These are phyloP conservation scores for Hypoxylon cercidicola DNA, from an alignment of 495 filamentous ascomycete genomes.

Conservation along the genomic window DNA sequence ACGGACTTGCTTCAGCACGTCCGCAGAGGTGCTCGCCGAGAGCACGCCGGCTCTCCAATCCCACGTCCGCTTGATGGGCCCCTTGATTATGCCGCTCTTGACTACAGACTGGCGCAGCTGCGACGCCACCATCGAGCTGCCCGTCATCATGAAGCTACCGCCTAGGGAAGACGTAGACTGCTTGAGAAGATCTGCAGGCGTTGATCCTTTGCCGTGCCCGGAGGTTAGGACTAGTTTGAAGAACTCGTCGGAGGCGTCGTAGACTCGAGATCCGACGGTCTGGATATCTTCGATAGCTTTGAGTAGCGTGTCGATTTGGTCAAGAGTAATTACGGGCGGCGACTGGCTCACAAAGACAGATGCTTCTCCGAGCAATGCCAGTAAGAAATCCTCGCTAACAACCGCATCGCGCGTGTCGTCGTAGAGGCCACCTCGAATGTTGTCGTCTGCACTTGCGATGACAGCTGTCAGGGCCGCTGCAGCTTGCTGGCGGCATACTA, in stretches of 20 bases:
- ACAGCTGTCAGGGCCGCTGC: slow-evolving; percentile 78
- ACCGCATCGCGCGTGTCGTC: slow-evolving; percentile 81
- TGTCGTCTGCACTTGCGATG: slow-evolving; percentile 83
- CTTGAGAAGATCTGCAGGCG: slow-evolving; percentile 72
- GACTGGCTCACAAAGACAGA: slow-evolving; percentile 74
- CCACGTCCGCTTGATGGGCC: slow-evolving; percentile 73
- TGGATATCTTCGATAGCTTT: slow-evolving; percentile 85
- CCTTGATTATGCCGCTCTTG: slow-evolving; percentile 65
- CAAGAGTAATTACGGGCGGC: slow-evolving; percentile 62
- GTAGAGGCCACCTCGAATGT: slow-evolving; percentile 87
- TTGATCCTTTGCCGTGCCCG: slow-evolving; percentile 56
- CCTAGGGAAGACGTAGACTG: slow-evolving; percentile 70
- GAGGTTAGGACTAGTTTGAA: slow-evolving; percentile 65
- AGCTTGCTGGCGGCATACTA: slow-evolving; percentile 70
- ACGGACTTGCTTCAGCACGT: slow-evolving; percentile 77
- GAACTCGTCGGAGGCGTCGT: slow-evolving; percentile 74
- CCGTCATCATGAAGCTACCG: slow-evolving; percentile 69
- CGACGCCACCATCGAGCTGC: slow-evolving; percentile 76
- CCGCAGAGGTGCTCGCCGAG: slow-evolving; percentile 66
- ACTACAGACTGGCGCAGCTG: slow-evolving; percentile 66
- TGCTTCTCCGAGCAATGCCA: slow-evolving; percentile 86
- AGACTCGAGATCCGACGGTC: slow-evolving; percentile 76
- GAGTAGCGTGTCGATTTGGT: slow-evolving; percentile 78
- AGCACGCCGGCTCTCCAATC: slow-evolving; percentile 80
- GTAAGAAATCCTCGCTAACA: slow-evolving; percentile 83